These are phyloP conservation scores for Hypoxylon perforatum DNA, from an alignment of 495 filamentous ascomycete genomes.

Conservation along the genomic window DNA sequence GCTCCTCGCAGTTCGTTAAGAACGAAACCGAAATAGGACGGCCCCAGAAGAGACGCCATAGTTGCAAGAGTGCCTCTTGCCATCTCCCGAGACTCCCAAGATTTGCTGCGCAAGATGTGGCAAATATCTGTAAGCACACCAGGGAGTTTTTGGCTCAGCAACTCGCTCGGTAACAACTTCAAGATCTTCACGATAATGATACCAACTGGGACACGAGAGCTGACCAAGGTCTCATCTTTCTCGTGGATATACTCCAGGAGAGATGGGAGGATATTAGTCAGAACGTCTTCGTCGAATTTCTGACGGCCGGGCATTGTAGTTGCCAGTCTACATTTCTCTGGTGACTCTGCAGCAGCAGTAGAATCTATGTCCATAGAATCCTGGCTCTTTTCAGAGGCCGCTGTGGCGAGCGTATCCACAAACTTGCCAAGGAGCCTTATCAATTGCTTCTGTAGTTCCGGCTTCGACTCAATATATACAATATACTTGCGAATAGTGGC, in stretches of 20 bases:
- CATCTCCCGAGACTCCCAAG: slow-evolving; percentile 89
- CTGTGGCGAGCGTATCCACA: slow-evolving; percentile 76
- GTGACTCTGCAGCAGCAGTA: slow-evolving; percentile 15
- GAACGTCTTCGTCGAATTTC: slow-evolving; percentile 79
- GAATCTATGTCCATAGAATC: slow-evolving; percentile 54
- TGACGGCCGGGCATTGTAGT: slow-evolving; percentile 72
- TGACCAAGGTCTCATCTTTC: slow-evolving; percentile 93
- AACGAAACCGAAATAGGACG: slow-evolving; percentile 88
- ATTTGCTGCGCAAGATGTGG: slow-evolving; percentile 88
- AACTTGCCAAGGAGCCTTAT: slow-evolving; percentile 83
- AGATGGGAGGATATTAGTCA: slow-evolving; percentile 77
- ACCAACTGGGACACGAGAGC: slow-evolving; percentile 87
- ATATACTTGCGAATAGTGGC: slow-evolving; percentile 83
- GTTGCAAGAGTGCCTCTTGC: slow-evolving; percentile 87
- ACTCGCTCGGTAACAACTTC: slow-evolving; percentile 76
- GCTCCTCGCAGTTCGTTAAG: slow-evolving; percentile 88
- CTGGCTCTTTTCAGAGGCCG: slow-evolving; percentile 53
- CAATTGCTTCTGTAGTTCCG: slow-evolving; percentile 85
- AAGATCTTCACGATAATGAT: slow-evolving; percentile 87
- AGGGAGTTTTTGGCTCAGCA: slow-evolving; percentile 77
- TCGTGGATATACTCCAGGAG: slow-evolving; percentile 85
- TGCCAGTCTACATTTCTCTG: slow-evolving; percentile 60
- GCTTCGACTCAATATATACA: slow-evolving; percentile 80
- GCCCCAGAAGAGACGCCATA: slow-evolving; percentile 80
- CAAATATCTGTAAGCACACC: slow-evolving; percentile 89